Evolutionary conservation across 2,329 filamentous ascomycete genomes (phyloP).

Genomic region (Sphaerulina musiva): DNA sequence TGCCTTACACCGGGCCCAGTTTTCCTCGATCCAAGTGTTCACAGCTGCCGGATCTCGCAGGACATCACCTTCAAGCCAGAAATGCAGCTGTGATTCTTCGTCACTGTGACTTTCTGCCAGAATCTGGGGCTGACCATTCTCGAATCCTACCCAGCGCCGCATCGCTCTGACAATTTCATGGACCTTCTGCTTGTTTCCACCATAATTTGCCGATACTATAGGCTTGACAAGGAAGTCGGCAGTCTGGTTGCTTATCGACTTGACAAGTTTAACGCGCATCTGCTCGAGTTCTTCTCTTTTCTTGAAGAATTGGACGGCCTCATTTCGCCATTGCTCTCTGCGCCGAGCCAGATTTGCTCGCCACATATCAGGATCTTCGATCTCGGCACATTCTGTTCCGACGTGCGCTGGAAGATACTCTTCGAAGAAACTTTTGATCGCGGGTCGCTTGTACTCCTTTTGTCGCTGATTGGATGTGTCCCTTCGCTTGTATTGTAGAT

Average conservation of each 20-base stretch:
- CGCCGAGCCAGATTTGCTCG: slow-evolving; percentile 9
- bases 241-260: slow-evolving; percentile 19
- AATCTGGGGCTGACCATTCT: slow-evolving; percentile 12
- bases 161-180: slow-evolving; percentile 29
- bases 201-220: slow-evolving; percentile 16
- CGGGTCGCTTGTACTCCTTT: slow-evolving; percentile 49
- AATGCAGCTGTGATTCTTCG: slow-evolving; percentile 22
- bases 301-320: slow-evolving; percentile 44
- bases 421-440: slow-evolving; percentile 56
- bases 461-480: slow-evolving; percentile 50
- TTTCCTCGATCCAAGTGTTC: slow-evolving; percentile 19
- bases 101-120: slow-evolving; percentile 17
- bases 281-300: slow-evolving; percentile 20
- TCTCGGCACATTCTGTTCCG: slow-evolving; percentile 18
- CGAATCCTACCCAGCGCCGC: slow-evolving; percentile 23
- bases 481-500: slow-evolving; percentile 23
- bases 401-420: slow-evolving; percentile 55
- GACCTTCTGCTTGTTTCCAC: slow-evolving; percentile 19
- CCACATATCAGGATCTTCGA: not conserved
- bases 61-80: slow-evolving; percentile 12
- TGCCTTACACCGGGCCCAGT: slow-evolving; percentile 26
- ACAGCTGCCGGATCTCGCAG: slow-evolving; percentile 15
- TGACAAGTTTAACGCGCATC: slow-evolving; percentile 17
- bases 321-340: slow-evolving; percentile 45
- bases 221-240: slow-evolving; percentile 23